Evolutionary conservation across 139 green algal genomes (phyloP).

Genomic region (Tetradesmus obliquus): DNA sequence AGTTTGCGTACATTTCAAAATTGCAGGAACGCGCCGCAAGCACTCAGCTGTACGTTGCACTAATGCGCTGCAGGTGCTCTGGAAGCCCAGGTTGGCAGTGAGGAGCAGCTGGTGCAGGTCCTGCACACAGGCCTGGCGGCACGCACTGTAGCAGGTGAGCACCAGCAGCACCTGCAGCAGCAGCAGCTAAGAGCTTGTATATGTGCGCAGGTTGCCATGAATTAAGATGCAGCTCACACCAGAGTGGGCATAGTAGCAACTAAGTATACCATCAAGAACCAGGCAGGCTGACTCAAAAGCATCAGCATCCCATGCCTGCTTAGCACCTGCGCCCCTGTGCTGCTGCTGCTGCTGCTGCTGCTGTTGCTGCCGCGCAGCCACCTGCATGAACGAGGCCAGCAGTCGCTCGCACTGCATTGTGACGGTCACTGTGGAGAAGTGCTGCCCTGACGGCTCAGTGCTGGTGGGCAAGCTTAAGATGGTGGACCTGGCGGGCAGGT

Average conservation of each 20-base stretch:
- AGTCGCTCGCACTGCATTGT: slow-evolving; percentile 82
- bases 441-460: slow-evolving; percentile 54
- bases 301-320: too few relatives aligned
- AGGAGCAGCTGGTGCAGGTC: slow-evolving; percentile 68
- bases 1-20: not conserved
- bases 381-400: slow-evolving; percentile 67
- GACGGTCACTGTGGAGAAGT: slow-evolving; percentile 73
- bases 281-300: too few relatives aligned
- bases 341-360: not conserved
- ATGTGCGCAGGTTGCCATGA: too few relatives aligned
- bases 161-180: not conserved
- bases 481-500: slow-evolving; percentile 80
- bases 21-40: not conserved
- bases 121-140: slow-evolving; percentile 64
- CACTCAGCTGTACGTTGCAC: not conserved
- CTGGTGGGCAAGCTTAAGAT: slow-evolving; percentile 76
- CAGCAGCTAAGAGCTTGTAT: too few relatives aligned
- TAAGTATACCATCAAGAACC: too few relatives aligned
- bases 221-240: too few relatives aligned
- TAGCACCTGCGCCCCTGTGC: too few relatives aligned
- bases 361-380: slow-evolving; percentile 28
- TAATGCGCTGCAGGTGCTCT: slow-evolving; percentile 27
- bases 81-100: slow-evolving; percentile 60
- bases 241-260: too few relatives aligned
- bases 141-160: slow-evolving; percentile 61